Percentiles rank a stretch among this genome's conserved stretches.
These are phyloP conservation scores for Bullera alba DNA, from an alignment of 768 basidiomycete species.

Conservation along the genomic window DNA sequence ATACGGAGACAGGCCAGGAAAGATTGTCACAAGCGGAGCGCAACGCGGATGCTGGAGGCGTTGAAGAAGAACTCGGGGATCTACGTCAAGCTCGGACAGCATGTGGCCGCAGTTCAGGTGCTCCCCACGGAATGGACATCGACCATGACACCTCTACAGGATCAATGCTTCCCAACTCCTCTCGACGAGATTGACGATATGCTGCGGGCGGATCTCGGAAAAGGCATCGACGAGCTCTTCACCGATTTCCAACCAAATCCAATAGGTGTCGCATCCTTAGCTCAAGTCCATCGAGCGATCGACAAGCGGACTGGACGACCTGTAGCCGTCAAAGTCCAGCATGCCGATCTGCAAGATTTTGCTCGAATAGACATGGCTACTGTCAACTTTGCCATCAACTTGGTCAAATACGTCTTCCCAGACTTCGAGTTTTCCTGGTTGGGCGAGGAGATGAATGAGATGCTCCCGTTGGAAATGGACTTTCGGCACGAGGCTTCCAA, in stretches of 20 bases:
- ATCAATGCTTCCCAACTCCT: conserved; percentile 84
- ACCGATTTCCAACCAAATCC: conserved; percentile 77
- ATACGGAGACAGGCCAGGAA: conserved; percentile 64
- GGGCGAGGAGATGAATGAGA: conserved; percentile 77
- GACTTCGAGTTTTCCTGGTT: conserved; percentile 94
- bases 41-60: conserved; percentile 68
- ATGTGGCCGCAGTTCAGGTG: conserved; percentile 60
- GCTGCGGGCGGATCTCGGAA: conserved; percentile 68
- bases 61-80: conserved; percentile 66
- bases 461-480: conserved; percentile 80
- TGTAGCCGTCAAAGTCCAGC: conserved; percentile 76
- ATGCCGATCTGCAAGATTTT: conserved; percentile 88
- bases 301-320: conserved; percentile 63
- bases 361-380: conserved; percentile 65
- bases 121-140: conserved; percentile 61
- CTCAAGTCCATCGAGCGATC: conserved; percentile 84
- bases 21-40: conserved; percentile 76
- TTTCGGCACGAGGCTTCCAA: conserved; percentile 85
- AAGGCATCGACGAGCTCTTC: conserved; percentile 63
- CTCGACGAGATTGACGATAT: conserved; percentile 68
- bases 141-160: conserved; percentile 56
- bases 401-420: conserved; percentile 89
- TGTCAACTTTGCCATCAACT: conserved; percentile 54
- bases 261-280: conserved; percentile 87
- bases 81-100: conserved; percentile 64